Evolutionary conservation across 1,139 yeast species (phyloP).

Genomic region (Groenewaldozyma sp.): DNA sequence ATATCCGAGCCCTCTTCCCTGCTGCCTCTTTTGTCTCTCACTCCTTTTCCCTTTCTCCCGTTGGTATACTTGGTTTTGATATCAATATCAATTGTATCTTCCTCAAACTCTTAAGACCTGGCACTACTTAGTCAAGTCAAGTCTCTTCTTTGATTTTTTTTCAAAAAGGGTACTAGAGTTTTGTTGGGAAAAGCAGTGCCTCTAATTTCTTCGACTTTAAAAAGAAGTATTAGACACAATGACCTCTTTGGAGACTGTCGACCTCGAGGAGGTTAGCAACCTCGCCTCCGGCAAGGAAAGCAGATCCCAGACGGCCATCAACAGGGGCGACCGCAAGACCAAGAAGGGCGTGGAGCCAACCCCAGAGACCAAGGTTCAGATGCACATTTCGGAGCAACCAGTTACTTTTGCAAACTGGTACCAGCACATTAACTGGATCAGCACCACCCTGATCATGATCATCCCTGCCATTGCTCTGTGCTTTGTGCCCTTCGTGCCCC

Average conservation of each 20-base stretch:
- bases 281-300: constrained; percentile 85
- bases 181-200: not conserved
- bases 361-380: constrained; percentile 23
- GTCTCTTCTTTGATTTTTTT: not conserved
- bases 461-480: constrained; percentile 61
- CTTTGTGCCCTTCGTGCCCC: constrained; percentile 45
- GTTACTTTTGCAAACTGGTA: constrained; percentile 82
- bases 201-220: too few species aligned
- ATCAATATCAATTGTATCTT: too few species aligned
- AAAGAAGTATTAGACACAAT: too few species aligned
- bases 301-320: constrained; percentile 39
- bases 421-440: constrained; percentile 88
- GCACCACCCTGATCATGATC: constrained; percentile 62
- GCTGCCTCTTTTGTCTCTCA: too few species aligned
- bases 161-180: constrained; percentile 1
- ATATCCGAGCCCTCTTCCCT: too few species aligned
- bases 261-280: constrained; percentile 67
- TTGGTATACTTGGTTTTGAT: too few species aligned
- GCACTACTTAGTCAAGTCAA: not conserved
- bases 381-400: constrained; percentile 86
- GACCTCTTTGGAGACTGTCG: constrained; percentile 43
- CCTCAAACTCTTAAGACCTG: too few species aligned
- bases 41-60: too few species aligned
- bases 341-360: constrained; percentile 9
- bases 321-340: constrained; percentile 25